Base-by-base conservation (phyloP, 495 filamentous ascomycete genomes). In the Annulohypoxylon nitens region DNA sequence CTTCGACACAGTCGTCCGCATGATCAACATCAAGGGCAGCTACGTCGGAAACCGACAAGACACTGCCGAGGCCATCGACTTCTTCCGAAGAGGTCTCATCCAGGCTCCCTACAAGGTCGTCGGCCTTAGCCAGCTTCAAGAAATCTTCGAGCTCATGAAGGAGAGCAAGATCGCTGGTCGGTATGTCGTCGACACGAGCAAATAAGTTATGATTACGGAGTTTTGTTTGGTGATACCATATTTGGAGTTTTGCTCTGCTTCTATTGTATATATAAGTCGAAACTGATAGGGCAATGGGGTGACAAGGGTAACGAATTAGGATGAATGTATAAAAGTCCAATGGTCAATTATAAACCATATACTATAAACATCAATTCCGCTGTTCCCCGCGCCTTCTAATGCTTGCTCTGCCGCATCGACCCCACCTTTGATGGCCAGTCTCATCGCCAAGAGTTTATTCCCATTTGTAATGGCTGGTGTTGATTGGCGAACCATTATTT, bases 1-100 rank as follows among this genome's bases (percentile, higher is more conserved):
- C 25, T 96, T 97, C 78, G 88, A 92, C 71, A 92, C 91, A 2
- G 95, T 98, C 26, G 86, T 94, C 71, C 78, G 84, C 55, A 97
- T 97, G 93, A 91, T 97, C 81, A 91, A 82, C 71, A 97, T 98
- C 87, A 94, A 93, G 85, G 95, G 95, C 48, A 92, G 89, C 71
- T 97, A 97, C 77, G 95, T 97, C 68, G 95, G 95, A 47, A 97
- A 95, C 81, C 88, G 93, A 50, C 89, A 92, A 78, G 95, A 98
- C 76, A 91, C 87, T 0, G 84, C 88, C 12, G 95, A 98, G 80
- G 94, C 94, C 7, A 81, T 97, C 50, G 95, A 97, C 74, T 97
- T 97, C 86, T 97, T 89, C 83, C 79, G 87, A 33, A 85, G 93
- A 14, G 95, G 95, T 2, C 78, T 96, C 70, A 93, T 98, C 86